Evolutionary conservation across 192 early-diverging fungal genomes (phyloP).

Genomic region (Blastocladiella britannica): DNA sequence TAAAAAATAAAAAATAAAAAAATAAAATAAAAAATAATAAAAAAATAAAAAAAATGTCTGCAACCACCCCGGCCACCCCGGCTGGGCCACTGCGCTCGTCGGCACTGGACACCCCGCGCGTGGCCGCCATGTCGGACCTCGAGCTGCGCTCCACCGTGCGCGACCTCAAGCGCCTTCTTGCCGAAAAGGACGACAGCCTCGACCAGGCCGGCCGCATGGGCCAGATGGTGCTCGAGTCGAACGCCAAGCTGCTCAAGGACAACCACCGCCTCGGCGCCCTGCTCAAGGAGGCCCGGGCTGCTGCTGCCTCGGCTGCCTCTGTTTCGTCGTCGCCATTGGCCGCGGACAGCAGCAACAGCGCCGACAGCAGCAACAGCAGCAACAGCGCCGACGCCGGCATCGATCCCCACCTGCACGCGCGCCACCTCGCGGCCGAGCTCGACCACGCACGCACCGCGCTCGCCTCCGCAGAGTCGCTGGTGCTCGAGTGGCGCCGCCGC

Average conservation of each 20-base stretch:
- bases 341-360: not conserved
- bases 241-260: too few relatives aligned
- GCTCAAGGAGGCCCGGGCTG: too few relatives aligned
- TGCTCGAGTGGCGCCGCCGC: not conserved
- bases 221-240: too few relatives aligned
- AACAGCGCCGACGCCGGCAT: too few relatives aligned
- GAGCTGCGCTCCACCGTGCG: not conserved
- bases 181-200: not conserved
- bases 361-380: not conserved
- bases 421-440: too few relatives aligned
- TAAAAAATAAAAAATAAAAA: too few relatives aligned
- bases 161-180: not conserved
- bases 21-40: too few relatives aligned
- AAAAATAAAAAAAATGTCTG: too few relatives aligned
- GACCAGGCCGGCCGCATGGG: not conserved
- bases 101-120: not conserved
- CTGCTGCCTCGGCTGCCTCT: too few relatives aligned
- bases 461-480: not conserved
- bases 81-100: not conserved
- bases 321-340: not conserved
- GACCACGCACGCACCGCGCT: not conserved
- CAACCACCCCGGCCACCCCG: not conserved
- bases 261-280: too few relatives aligned
- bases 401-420: too few relatives aligned
- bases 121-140: not conserved